Base-by-base conservation (phyloP, 768 basidiomycete species). In the Pisolithus sp. region DNA sequence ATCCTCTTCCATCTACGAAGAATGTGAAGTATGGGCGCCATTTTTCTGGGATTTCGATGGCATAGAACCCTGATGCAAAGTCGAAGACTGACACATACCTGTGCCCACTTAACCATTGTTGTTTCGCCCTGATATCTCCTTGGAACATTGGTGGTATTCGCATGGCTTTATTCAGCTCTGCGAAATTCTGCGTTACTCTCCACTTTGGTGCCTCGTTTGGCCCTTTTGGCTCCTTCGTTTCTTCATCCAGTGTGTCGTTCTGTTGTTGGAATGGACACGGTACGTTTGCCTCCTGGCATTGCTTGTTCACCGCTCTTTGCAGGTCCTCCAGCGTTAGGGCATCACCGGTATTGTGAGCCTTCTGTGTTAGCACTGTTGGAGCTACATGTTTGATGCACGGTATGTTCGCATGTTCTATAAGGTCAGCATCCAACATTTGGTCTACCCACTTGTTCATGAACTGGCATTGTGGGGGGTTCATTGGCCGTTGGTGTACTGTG, bases 301-400 rank as follows among this genome's bases (percentile, higher is more conserved):
- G n/a, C 9, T 23, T 62, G 50, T 75, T 73, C 3, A 72, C 58
- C 0, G 26, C 13, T 36, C 65, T 61, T 37, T 66, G 56, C 0
- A 76, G 64, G 36, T 75, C 71, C 4, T 71, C 69, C 0, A 68
- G 28, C 0, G 63, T 58, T 0, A 74, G 43, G 0, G 72, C 69
- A 0, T 52, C 59, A 5, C 23, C 24, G 0, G 58, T 57, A 4
- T 68, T 60, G 20, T 71, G 68, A 3, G 57, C 68, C 47, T 77
- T 76, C 49, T 67, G 58, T 0, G 71, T 72, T 0, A 78, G 56
- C 0, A 62, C 71, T 0, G 66, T 73, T 0, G 61, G 62, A 34
- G 23, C 17, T 13, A 40, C 38, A 20, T 42, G 38, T 13, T 17
- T 40, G 23, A 40, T 38, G 13, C 21, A 9, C 8, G 36, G n/a